Evolutionary conservation across 352 stramenopile genomes (phyloP), one percentile per base, ranked within the genome.

Genomic region (Phytophthora vignae): DNA sequence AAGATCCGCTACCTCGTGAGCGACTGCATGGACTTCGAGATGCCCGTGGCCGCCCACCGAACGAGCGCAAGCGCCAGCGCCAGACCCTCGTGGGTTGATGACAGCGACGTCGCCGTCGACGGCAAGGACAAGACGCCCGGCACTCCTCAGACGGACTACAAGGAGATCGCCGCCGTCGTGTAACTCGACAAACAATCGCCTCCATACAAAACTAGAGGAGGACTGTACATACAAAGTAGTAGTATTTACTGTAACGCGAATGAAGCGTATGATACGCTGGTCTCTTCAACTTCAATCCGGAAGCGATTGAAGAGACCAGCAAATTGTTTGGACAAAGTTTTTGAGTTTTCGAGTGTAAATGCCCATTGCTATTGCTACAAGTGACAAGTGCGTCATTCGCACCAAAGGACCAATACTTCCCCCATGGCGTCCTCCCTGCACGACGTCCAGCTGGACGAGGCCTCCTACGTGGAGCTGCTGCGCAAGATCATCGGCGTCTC

Each of bases 401-500:
- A 11, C 22, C 22, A 38, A 38, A 8, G 10, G 31, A 38, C 9
- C n/a, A n/a, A n/a, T n/a, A n/a, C n/a, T n/a, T 98, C 97, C 74
- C 93, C 36, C 14, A 42, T 70, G 59, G 12, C 67, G 25, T 80
- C 77, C n/a, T 15, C 70, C 15, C 70, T 89, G 33, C 58, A 79
- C 14, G 65, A 86, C 22, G 40, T 91, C 21, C 27, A 73, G 90
- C 79, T 97, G 54, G 85, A 98, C 68, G 84, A 95, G 36, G 78
- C 73, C n/a, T 79, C 89, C 27, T 98, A 95, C 78, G 71, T 98
- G 22, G 78, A 82, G 58, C 82, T 98, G 7, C 80, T 98, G 53
- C 73, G 76, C 72, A 96, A 97, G 79, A 71, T 98, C 67, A 96
- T 98, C 67, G 68, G 85, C 64, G 90, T 92, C 67, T 70, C 90